These are phyloP conservation scores for Neurospora tetraspora DNA, from an alignment of 495 filamentous ascomycete species.

Conservation along the genomic window DNA sequence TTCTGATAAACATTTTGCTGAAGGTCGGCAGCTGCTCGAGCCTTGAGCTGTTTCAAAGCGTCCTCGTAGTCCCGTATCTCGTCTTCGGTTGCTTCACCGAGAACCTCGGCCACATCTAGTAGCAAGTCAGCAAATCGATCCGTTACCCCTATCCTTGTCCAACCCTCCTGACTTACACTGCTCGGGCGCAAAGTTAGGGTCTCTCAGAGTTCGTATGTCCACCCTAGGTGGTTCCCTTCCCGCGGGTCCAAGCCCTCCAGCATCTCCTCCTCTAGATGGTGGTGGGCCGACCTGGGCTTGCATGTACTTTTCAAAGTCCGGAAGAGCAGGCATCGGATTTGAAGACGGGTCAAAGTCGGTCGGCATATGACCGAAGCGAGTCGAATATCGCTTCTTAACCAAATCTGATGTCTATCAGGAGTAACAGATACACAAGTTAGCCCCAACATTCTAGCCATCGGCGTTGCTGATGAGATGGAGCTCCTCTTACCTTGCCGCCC, in stretches of 20 bases:
- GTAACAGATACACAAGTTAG: constrained; percentile 1
- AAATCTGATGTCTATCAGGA: constrained; percentile 65
- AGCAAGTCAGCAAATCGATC: background rate
- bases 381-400: constrained; percentile 90
- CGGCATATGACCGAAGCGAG: constrained; percentile 70
- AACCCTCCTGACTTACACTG: constrained; percentile 33
- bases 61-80: constrained; percentile 80
- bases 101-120: constrained; percentile 58
- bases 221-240: constrained; percentile 34
- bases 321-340: constrained; percentile 58
- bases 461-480: background rate
- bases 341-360: constrained; percentile 52
- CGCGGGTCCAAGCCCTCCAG: constrained; percentile 7
- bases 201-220: constrained; percentile 64
- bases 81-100: constrained; percentile 87
- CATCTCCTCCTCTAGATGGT: constrained; percentile 39
- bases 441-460: background rate
- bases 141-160: background rate
- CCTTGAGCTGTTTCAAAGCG: constrained; percentile 66
- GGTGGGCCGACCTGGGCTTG: constrained; percentile 39
- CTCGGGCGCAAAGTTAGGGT: constrained; percentile 66
- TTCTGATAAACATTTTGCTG: constrained; percentile 98
- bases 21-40: constrained; percentile 74
- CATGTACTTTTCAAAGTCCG: constrained; percentile 42
- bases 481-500: constrained; percentile 26